Evolutionary conservation across 805 yeast species (phyloP).

Genomic region (Wickerhamiella brachini): DNA sequence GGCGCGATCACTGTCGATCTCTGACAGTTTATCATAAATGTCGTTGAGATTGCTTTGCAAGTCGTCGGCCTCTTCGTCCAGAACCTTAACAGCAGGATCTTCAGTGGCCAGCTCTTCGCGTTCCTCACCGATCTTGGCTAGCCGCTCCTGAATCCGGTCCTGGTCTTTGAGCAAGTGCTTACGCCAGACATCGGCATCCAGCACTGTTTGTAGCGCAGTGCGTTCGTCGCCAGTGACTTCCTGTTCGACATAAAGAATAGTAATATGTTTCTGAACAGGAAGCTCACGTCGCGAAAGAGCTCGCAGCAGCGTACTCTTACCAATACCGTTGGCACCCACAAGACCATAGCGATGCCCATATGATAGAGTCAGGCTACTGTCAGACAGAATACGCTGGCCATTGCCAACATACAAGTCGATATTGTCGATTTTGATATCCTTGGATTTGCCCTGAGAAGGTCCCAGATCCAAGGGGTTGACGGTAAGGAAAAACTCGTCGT

Average conservation of each 20-base stretch:
- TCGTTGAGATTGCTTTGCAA: conserved; percentile 65
- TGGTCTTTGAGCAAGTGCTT: conserved; percentile 76
- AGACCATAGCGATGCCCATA: conserved; percentile 93
- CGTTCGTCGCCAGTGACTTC: conserved; percentile 91
- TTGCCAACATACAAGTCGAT: conserved; percentile 93
- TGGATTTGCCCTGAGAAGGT: conserved; percentile 60
- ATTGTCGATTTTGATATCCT: conserved; percentile 85
- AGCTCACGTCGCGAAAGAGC: conserved; percentile 91
- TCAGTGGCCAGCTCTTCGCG: conserved; percentile 40
- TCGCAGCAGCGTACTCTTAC: conserved; percentile 85
- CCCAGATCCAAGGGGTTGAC: conserved; percentile 89
- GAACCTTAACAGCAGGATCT: conserved; percentile 44
- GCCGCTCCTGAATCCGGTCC: conserved; percentile 41
- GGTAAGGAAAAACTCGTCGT: conserved; percentile 87
- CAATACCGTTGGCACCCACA: conserved; percentile 98
- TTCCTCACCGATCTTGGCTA: conserved; percentile 58
- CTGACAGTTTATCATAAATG: conserved; percentile 66
- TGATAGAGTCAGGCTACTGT: conserved; percentile 73
- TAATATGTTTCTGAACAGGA: conserved; percentile 86
- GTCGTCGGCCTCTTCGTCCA: conserved; percentile 85
- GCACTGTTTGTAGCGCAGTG: conserved; percentile 81
- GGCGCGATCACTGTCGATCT: conserved; percentile 95
- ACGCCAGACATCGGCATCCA: conserved; percentile 99
- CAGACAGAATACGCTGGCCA: conserved; percentile 82
- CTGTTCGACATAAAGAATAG: conserved; percentile 94